Conservation (phyloP, 768 basidiomycete genomes). For the Boletus subcaerulescens region DNA sequence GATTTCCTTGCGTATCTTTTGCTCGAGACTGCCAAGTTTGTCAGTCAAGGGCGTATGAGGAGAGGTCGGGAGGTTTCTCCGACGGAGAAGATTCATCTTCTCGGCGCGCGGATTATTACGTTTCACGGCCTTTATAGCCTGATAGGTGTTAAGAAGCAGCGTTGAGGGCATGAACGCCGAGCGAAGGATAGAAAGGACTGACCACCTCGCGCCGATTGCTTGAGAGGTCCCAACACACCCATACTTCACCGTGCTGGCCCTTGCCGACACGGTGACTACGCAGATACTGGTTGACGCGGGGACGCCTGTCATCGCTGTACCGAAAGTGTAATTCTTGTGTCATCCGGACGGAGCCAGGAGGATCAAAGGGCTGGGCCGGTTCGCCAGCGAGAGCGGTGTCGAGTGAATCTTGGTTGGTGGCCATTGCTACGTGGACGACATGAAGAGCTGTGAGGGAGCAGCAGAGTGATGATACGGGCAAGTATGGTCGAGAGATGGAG, state of each 20-base stretch:
- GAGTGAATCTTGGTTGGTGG: conserved; percentile 23
- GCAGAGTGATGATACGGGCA: conserved; percentile 8
- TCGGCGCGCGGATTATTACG: conserved; percentile 70
- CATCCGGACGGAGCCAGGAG: conserved; percentile 47
- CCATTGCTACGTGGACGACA: conserved; percentile 28
- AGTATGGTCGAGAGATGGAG: conserved; percentile 26
- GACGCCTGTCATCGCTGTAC: conserved; percentile 39
- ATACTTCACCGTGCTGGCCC: conserved; percentile 91
- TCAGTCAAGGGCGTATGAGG: conserved; percentile 59
- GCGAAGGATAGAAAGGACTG: conserved; percentile 24
- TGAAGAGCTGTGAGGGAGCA: conserved; percentile 17
- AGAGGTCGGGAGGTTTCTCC: conserved; percentile 42
- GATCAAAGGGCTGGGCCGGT: conserved; percentile 35
- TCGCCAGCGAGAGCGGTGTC: conserved; percentile 35
- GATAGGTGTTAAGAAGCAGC: conserved; percentile 8
- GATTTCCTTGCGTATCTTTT: conserved; percentile 89
- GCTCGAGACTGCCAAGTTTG: conserved; percentile 67
- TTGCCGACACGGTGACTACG: conserved; percentile 74
- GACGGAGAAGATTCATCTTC: conserved; percentile 53
- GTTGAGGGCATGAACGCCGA: conserved; percentile 3
- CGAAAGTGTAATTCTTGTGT: conserved; percentile 43
- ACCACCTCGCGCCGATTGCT: conserved; percentile 48
- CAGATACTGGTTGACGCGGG: conserved; percentile 83
- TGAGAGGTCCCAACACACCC: conserved; percentile 58
- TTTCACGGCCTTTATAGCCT: conserved; percentile 81